Conservation (phyloP, 192 early-diverging fungal species). For the Gorgonomyces haynaldii region DNA sequence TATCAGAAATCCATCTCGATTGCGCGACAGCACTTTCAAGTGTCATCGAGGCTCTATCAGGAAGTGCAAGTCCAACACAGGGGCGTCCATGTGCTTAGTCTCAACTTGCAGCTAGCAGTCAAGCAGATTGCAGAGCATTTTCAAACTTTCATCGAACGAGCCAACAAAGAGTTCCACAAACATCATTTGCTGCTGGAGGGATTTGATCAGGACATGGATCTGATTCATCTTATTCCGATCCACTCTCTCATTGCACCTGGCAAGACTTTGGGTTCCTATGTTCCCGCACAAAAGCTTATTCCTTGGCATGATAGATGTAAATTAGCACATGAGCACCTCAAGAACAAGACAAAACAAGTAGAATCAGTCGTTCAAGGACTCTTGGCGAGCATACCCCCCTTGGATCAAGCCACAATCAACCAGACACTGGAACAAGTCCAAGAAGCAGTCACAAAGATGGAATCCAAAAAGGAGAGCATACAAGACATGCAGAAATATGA, state of each 20-base stretch:
- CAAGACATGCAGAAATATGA: slow-evolving; percentile 20
- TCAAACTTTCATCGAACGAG: slow-evolving; percentile 17
- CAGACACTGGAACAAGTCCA: slow-evolving; percentile 4
- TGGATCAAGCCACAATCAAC: slow-evolving; percentile 13
- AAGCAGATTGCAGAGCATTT: slow-evolving; percentile 14
- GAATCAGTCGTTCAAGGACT: slow-evolving; percentile 16
- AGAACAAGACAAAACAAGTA: slow-evolving; percentile 11
- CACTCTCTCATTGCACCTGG: slow-evolving; percentile 21
- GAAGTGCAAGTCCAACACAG: neutral
- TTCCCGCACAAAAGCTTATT: slow-evolving; percentile 27
- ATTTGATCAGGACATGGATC: slow-evolving; percentile 22
- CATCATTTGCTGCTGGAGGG: slow-evolving; percentile 25
- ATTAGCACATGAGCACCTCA: slow-evolving; percentile 26
- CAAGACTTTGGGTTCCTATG: slow-evolving; percentile 22
- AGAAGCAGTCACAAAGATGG: slow-evolving; percentile 7
- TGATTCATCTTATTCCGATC: slow-evolving; percentile 28
- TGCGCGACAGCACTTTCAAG: neutral
- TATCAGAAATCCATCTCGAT: neutral
- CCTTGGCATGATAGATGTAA: slow-evolving; percentile 33
- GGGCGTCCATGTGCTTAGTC: neutral
- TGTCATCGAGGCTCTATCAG: too few species aligned
- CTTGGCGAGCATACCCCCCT: slow-evolving; percentile 13
- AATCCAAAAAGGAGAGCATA: slow-evolving; percentile 19
- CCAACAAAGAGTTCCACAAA: slow-evolving; percentile 28
- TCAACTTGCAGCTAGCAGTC: neutral